Conservation (phyloP, 2,329 filamentous ascomycete genomes). For the Curvularia spicifera region DNA sequence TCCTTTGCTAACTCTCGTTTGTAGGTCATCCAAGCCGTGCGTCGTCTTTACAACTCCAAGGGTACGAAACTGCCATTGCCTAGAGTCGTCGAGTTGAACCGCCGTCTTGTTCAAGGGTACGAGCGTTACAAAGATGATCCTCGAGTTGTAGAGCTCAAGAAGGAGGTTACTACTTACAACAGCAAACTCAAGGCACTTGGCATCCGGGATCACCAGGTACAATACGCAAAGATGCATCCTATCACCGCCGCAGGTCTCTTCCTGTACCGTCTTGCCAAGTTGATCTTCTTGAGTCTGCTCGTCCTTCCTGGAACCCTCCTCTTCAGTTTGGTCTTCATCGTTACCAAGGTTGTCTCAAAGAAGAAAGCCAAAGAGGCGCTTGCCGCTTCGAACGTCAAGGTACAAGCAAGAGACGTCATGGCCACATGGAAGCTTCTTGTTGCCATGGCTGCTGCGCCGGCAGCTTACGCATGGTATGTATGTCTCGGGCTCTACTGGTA, state of each 20-base stretch:
- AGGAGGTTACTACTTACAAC: constrained; percentile 84
- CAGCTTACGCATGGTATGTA: constrained; percentile 45
- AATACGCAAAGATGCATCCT: constrained; percentile 85
- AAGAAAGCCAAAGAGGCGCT: constrained; percentile 49
- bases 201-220: constrained; percentile 91
- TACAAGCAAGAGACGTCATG: constrained; percentile 50
- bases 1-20: constrained; percentile 36
- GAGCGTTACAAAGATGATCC: constrained; percentile 90
- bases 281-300: constrained; percentile 75
- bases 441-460: constrained; percentile 47
- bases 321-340: constrained; percentile 65
- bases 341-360: constrained; percentile 47
- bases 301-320: constrained; percentile 86
- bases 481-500: constrained; percentile 44
- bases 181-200: constrained; percentile 82
- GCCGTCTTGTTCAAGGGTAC: constrained; percentile 88
- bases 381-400: constrained; percentile 50
- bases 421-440: constrained; percentile 53
- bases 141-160: constrained; percentile 76
- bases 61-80: constrained; percentile 92
- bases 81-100: constrained; percentile 91
- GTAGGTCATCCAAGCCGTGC: constrained; percentile 86
- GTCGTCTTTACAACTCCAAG: constrained; percentile 90
- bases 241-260: constrained; percentile 76
- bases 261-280: constrained; percentile 79